Base-by-base conservation (phyloP, 306 rosid species). In the Trichosanthes truncata region DNA sequence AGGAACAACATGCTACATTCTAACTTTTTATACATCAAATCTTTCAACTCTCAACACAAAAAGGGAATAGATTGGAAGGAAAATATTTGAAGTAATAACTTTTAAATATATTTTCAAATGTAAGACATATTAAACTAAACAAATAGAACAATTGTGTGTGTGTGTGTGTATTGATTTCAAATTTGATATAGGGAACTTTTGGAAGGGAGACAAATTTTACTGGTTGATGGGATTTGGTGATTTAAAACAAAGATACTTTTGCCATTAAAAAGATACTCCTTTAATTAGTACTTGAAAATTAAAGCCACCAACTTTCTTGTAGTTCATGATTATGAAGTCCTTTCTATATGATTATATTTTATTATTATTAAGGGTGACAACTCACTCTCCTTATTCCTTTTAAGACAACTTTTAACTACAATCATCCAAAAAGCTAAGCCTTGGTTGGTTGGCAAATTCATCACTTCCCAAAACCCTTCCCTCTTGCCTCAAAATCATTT, bases 361-460 rank as follows among this genome's bases (percentile, higher is more conserved):
- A 67, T 38, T 67, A 40, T 68, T 69, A 25, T 43, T 55, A 18
- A 84, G 84, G 86, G 84, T 85, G 90, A 81, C 90, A 87, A 87
- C 90, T 87, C 90, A 85, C 69, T 81, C 81, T 74, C 82, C 87
- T 79, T 76, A 84, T 82, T 82, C 62, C 84, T 33, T 79, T 82
- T 84, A 60, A 80, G 73, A 80, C 86, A 82, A 75, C 85, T 81
- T 79, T 82, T 60, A 80, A 75, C 66, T 78, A 78, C 81, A 67
- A 74, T 60, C 83, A 82, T 75, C 80, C 77, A 76, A 78, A 84
- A 82, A 81, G 78, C 63, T 43, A 57, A 33, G 36, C 80, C 78
- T 40, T 82, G 46, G 69, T 77, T 78, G 83, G 86, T 84, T 84
- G 82, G 86, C 76, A 84, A 80, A 29, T 25, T 49, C 78, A 74